Conservation (phyloP, 2,329 filamentous ascomycete genomes). For the Aureobasidium subglaciale region DNA sequence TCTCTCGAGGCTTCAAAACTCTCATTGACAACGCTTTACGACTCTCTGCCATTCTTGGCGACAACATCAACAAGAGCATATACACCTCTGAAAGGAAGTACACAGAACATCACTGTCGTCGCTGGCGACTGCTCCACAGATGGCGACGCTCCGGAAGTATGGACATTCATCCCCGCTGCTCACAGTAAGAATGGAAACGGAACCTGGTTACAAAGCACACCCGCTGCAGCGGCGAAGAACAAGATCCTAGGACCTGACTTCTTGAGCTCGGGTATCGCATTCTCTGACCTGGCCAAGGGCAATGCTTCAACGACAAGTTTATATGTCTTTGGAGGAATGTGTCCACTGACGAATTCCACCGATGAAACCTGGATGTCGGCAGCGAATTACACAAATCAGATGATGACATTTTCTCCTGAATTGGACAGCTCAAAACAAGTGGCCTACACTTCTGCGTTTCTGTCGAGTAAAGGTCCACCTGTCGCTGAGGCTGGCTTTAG, state of each 20-base stretch:
- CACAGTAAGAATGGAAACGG: constrained; percentile 42
- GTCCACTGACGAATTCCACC: constrained; percentile 46
- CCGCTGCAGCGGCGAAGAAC: constrained; percentile 22
- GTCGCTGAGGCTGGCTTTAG: constrained; percentile 82
- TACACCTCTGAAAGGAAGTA: constrained; percentile 57
- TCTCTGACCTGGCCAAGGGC: constrained; percentile 55
- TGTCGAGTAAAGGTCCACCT: constrained; percentile 54
- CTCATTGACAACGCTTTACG: constrained; percentile 44
- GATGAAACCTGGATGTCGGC: constrained; percentile 55
- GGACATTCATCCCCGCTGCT: constrained; percentile 54
- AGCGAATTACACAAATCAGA: constrained; percentile 72
- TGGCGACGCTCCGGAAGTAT: constrained; percentile 50
- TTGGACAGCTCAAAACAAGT: constrained; percentile 10
- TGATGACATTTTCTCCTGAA: constrained; percentile 59
- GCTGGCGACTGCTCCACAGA: constrained; percentile 61
- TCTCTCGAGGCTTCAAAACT: constrained; percentile 43
- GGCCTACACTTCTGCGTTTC: constrained; percentile 28
- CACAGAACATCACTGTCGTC: constrained; percentile 66
- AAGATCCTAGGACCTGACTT: constrained; percentile 45
- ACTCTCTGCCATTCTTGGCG: constrained; percentile 56
- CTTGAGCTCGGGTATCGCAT: constrained; percentile 56
- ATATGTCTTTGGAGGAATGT: constrained; percentile 90
- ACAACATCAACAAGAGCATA: constrained; percentile 51
- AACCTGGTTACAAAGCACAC: constrained; percentile 46
- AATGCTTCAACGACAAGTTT: constrained; percentile 48